Evolutionary conservation across 2,329 filamentous ascomycete species (phyloP).

Genomic region (Cordyceps cicadae): DNA sequence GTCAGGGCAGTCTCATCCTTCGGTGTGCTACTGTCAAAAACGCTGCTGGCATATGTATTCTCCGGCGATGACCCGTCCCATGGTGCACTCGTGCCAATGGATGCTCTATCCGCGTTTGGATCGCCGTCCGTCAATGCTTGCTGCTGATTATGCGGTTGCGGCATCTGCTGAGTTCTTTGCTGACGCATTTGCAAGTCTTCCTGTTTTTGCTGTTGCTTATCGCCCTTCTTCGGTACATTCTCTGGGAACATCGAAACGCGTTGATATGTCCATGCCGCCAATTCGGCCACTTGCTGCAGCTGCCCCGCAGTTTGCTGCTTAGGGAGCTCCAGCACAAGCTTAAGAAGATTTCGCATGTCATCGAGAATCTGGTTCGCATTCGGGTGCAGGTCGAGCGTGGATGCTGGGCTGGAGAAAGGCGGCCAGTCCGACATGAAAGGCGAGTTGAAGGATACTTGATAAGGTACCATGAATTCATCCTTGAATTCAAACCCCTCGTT

Average conservation of each 20-base stretch:
- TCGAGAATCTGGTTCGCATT: constrained; percentile 43
- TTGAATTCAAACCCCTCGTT: constrained; percentile 33
- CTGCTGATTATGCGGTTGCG: neutral
- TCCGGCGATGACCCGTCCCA: constrained; percentile 6
- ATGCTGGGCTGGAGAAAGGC: constrained; percentile 33
- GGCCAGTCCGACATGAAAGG: constrained; percentile 37
- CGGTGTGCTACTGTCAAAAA: constrained; percentile 9
- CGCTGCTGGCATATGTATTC: constrained; percentile 9
- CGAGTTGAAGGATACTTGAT: constrained; percentile 38
- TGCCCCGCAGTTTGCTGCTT: constrained; percentile 26
- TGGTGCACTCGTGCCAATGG: constrained; percentile 14
- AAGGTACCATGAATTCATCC: constrained; percentile 29
- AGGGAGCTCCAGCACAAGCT: constrained; percentile 33
- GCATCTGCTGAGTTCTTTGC: constrained; percentile 3
- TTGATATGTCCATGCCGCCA: constrained; percentile 32
- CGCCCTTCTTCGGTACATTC: constrained; percentile 15
- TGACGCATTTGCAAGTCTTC: constrained; percentile 11
- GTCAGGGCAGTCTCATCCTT: neutral
- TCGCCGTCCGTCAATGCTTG: neutral
- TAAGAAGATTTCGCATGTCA: constrained; percentile 40
- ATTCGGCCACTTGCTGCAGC: constrained; percentile 29
- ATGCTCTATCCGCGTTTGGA: neutral
- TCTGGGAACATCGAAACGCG: constrained; percentile 29
- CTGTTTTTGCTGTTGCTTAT: neutral
- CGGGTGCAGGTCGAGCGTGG: constrained; percentile 35